These are phyloP conservation scores for Xylaria sp. DNA, from an alignment of 495 filamentous ascomycete genomes.

Conservation along the genomic window DNA sequence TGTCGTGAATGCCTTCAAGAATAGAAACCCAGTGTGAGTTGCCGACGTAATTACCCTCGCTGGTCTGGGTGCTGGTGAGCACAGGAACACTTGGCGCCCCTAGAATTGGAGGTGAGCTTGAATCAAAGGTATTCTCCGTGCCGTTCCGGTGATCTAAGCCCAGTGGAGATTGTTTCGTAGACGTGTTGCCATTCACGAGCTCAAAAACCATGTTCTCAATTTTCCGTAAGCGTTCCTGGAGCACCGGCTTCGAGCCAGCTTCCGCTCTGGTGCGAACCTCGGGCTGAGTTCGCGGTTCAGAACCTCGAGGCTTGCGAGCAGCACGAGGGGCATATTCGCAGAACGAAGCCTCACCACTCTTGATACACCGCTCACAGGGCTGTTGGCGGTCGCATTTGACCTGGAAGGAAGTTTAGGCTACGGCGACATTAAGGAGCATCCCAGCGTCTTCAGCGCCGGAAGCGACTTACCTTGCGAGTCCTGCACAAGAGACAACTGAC, in stretches of 20 bases:
- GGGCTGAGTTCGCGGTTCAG: conserved; percentile 36
- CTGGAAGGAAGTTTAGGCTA: conserved; percentile 37
- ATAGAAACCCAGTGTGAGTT: conserved; percentile 59
- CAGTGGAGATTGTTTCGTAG: conserved; percentile 32
- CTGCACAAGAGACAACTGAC: conserved; percentile 51
- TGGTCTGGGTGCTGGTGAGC: conserved; percentile 32
- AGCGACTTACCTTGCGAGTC: conserved; percentile 47
- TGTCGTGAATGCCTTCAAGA: conserved; percentile 51
- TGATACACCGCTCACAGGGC: conserved; percentile 53
- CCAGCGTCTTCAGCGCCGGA: not conserved
- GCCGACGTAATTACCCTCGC: conserved; percentile 50
- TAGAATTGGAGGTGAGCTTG: conserved; percentile 35
- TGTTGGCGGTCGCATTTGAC: conserved; percentile 55
- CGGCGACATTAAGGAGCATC: not conserved
- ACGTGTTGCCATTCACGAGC: conserved; percentile 40
- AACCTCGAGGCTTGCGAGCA: conserved; percentile 38
- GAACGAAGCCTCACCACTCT: conserved; percentile 46
- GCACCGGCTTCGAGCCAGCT: conserved; percentile 41
- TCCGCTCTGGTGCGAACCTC: conserved; percentile 37
- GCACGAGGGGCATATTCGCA: conserved; percentile 52
- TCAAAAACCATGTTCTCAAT: conserved; percentile 57
- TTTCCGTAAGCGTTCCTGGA: conserved; percentile 53
- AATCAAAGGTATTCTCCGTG: conserved; percentile 32
- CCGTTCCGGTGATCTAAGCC: conserved; percentile 35
- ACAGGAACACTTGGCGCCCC: conserved; percentile 30